Evolutionary conservation across 169 alveolate species (phyloP), one percentile per base, ranked within the genome.

Genomic region (Theileria parva): DNA sequence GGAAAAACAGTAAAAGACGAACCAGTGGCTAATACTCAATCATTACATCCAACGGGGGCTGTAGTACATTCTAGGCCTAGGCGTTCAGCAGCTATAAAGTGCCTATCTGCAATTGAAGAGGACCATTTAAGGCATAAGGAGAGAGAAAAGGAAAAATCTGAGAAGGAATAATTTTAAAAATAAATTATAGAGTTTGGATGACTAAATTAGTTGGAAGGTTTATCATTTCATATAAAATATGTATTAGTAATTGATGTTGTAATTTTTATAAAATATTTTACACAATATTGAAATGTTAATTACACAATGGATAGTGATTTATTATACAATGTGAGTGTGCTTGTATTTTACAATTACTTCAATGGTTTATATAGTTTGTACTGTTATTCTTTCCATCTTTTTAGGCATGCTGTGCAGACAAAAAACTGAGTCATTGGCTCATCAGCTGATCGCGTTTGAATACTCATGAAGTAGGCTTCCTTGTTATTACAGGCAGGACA

Each of bases 391-490:
- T 84, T 91, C 95, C 95, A 91, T 28, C 92, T 88, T 44, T 83
- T 80, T 44, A 79, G 80, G 83, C 95, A 91, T 28, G 86, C 86
- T 15, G 92, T 76, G 77, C 95, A 91, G 12, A 86, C 89, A 72
- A 81, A 91, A 63, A 91, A 91, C 60, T 88, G 85, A 6, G 95
- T 91, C 81, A 86, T 85, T 2, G 95, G 95, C 65, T 91, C 95
- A 77, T 91, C 95, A n/a, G 95, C 95, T 2, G 95, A 91, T 30
- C 95, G 63, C 9, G 91, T 87, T 59, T 91, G 95, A 63, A 91
- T 63, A 77, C 93, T 91, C 88, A 86, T 86, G 70, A 91, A 91
- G 73, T 91, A 91, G 2, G 95, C 95, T 73, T 91, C 95, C 64
- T 88, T 89, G 75, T 91, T 71, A 63, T 91, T 86, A 59, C 95